Base-by-base conservation (phyloP, 1,284 basidiomycete species). In the Rhodotorula sp. region DNA sequence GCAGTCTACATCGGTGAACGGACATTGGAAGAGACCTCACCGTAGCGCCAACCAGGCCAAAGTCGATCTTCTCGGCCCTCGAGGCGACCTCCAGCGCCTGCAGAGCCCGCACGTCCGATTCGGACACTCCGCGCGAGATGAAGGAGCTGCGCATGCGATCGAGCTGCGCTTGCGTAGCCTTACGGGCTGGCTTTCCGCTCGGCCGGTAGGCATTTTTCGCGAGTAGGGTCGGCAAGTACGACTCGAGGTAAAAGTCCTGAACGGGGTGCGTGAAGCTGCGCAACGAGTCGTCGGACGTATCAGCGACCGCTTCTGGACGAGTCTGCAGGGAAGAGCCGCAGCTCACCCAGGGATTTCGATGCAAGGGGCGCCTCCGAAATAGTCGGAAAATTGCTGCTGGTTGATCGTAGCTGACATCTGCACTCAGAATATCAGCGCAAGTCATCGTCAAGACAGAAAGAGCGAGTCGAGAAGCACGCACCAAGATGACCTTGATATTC, bases 341-440 rank as follows among this genome's bases (percentile, higher is more conserved):
- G 47, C 69, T 21, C 4, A 74, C 0, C 94, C 94, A 5, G 92
- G 91, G 49, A 97, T 97, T 29, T 85, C 87, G 67, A 97, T 84
- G 65, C 91, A 85, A 1, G 93, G 92, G 3, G 92, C 92, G 34
- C 87, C 86, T 69, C 87, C 82, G 79, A 93, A 96, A 81, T 96
- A 96, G 68, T 87, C 85, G 62, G 88, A 82, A 77, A 96, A 96
- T 31, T 87, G 87, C 76, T 91, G 85, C 73, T 93, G 90, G 78
- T 95, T 93, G 82, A 95, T 93, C 0, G 93, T 95, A 2, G 93
- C 93, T 64, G 70, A 75, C 79, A 79, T 79, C 77, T 78, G 61
- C 31, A 57, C 8, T 56, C 1, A 3, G 12, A 26, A 46, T 68
- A 71, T 16, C 18, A 16, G 20, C 14, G 29, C 20, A 8, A 68